Evolutionary conservation across 306 rosid species (phyloP), one percentile per base, ranked within the genome.

Genomic region (Hippophae gyantsensis): DNA sequence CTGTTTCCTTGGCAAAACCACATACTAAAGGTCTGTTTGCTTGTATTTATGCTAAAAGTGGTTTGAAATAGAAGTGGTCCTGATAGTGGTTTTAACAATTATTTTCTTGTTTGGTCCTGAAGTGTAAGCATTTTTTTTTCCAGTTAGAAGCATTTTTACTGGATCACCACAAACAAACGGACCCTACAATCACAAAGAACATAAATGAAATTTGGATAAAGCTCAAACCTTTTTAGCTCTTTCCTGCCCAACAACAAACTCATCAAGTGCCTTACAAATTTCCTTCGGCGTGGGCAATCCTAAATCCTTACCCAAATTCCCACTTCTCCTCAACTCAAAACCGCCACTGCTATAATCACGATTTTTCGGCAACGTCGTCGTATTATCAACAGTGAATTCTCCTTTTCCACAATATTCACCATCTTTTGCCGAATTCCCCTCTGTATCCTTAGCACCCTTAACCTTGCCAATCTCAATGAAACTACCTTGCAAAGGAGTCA

Each of bases 381-480:
- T 26, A 52, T 41, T 54, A 9, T 9, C 64, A 41, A 42, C 52
- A 38, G 69, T 41, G 25, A 18, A 0, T 11, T 55, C 56, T 26
- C 46, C 23, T 51, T 57, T 63, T 27, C 59, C 54, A 12, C 12
- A 14, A 5, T 40, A 62, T 43, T 48, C 70, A 7, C 54, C 50
- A 6, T 50, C 69, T 32, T 69, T 44, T 25, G 49, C 80, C 10
- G 8, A 43, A 41, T 50, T 42, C 23, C 71, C 56, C 27, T 60
- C 71, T 5, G 53, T 5, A 32, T 67, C 73, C 63, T 56, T 47
- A 7, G 79, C 63, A n/a, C 47, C 76, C 51, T 79, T 81, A 41
- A 76, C 76, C 67, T 83, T 64, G 10, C 80, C 81, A 46, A 84
- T 72, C 80, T 84, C 92, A 54, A 84, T 43, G 78, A 84, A 84